Percentiles rank a stretch among this genome's conserved stretches.
Evolutionary conservation across 1,284 basidiomycete species (phyloP).

Genomic region (Tylopilus orsonianus): DNA sequence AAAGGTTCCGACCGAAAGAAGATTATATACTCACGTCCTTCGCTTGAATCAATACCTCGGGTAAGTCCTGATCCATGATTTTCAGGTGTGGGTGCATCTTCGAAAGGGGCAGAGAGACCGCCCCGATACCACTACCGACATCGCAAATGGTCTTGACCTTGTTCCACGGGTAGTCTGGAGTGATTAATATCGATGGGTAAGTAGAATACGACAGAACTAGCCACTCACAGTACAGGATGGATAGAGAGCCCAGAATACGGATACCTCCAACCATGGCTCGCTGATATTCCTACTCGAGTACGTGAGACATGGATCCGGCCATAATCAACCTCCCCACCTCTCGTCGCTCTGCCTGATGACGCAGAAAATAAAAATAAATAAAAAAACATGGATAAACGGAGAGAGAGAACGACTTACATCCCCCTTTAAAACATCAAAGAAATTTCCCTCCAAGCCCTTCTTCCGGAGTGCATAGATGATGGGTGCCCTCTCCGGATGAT

Average conservation of each 20-base stretch:
- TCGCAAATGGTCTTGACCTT: background rate
- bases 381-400: no score
- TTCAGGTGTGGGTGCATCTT: background rate
- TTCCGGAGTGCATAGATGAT: constrained; percentile 4
- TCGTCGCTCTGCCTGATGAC: background rate
- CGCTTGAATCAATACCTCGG: background rate
- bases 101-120: background rate
- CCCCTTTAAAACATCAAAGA: no score
- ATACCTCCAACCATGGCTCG: background rate
- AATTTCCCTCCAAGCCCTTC: no score
- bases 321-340: background rate
- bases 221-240: background rate
- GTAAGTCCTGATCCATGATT: background rate
- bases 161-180: background rate
- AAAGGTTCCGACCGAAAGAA: background rate
- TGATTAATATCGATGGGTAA: background rate
- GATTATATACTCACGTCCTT: background rate
- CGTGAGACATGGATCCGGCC: background rate
- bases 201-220: background rate
- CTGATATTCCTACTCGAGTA: background rate
- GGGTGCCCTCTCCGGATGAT: constrained; percentile 23
- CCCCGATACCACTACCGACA: background rate
- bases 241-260: background rate
- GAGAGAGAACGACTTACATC: no score
- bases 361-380: no score